Percentiles rank a stretch among this genome's conserved stretches.
Evolutionary conservation across 106 monocot species (phyloP).

Genomic region (Acorus gramineus): DNA sequence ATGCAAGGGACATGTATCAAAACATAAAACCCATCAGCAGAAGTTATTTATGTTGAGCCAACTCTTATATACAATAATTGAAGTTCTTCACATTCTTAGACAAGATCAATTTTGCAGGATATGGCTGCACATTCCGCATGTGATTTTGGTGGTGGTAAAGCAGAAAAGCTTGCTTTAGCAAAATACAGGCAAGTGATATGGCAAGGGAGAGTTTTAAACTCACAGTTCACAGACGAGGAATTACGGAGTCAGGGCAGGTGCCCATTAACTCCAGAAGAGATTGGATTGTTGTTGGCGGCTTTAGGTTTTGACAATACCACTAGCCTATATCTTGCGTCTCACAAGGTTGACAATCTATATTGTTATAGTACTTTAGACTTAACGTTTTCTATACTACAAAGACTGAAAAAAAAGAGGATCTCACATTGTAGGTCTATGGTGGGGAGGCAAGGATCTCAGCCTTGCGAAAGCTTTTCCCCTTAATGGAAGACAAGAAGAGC

Average conservation of each 20-base stretch:
- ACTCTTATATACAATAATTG: too few relatives aligned
- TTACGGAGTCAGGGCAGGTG: conserved; percentile 73
- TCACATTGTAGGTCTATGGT: conserved; percentile 57
- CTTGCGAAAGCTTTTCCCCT: conserved; percentile 74
- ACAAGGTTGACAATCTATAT: conserved; percentile 47
- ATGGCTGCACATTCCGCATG: conserved; percentile 98
- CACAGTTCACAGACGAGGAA: conserved; percentile 85
- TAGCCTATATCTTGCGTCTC: conserved; percentile 86
- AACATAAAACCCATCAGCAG: too few relatives aligned
- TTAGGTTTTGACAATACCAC: conserved; percentile 79
- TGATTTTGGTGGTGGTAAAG: conserved; percentile 96
- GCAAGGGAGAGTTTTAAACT: conserved; percentile 92
- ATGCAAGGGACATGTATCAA: too few relatives aligned
- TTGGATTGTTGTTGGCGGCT: conserved; percentile 77
- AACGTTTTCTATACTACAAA: neutral
- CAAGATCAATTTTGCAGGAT: conserved; percentile 34
- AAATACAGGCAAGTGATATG: conserved; percentile 91
- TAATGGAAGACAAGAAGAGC: conserved; percentile 96
- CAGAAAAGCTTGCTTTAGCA: conserved; percentile 73
- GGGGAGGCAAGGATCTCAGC: conserved; percentile 78
- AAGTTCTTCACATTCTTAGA: too few relatives aligned
- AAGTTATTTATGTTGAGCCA: too few relatives aligned
- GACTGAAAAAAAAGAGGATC: neutral
- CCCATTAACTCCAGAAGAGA: conserved; percentile 90
- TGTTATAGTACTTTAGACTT: neutral